Evolutionary conservation across 73 alveolate genomes (phyloP).

Genomic region (Diophrys appendiculata): DNA sequence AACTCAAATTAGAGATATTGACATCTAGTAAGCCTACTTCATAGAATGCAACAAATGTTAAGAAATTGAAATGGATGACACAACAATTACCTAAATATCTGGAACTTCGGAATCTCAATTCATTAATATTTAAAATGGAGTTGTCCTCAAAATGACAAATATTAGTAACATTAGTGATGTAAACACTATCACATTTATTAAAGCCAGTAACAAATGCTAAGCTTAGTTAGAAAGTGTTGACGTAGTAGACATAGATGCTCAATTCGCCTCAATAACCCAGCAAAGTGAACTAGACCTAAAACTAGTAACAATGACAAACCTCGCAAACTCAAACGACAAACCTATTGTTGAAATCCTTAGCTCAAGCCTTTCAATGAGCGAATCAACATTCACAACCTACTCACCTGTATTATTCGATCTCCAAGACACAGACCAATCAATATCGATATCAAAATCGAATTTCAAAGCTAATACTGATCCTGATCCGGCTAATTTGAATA

Average conservation of each 20-base stretch:
- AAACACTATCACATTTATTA: background rate
- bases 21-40: background rate
- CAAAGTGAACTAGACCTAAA: background rate
- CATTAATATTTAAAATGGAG: background rate
- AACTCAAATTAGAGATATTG: background rate
- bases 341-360: background rate
- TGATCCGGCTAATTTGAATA: background rate
- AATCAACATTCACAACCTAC: background rate
- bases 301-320: background rate
- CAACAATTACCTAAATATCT: background rate
- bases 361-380: background rate
- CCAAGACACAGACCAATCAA: background rate
- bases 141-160: background rate
- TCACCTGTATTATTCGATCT: background rate
- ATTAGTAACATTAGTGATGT: background rate
- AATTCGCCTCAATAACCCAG: background rate
- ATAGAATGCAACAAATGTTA: background rate
- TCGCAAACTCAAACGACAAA: background rate
- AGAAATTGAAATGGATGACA: background rate
- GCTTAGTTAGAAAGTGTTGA: background rate
- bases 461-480: background rate
- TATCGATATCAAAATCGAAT: background rate
- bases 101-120: background rate
- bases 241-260: background rate
- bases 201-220: background rate